Conservation (phyloP, 139 green algal species). For the Astrephomene gubernaculifera region DNA sequence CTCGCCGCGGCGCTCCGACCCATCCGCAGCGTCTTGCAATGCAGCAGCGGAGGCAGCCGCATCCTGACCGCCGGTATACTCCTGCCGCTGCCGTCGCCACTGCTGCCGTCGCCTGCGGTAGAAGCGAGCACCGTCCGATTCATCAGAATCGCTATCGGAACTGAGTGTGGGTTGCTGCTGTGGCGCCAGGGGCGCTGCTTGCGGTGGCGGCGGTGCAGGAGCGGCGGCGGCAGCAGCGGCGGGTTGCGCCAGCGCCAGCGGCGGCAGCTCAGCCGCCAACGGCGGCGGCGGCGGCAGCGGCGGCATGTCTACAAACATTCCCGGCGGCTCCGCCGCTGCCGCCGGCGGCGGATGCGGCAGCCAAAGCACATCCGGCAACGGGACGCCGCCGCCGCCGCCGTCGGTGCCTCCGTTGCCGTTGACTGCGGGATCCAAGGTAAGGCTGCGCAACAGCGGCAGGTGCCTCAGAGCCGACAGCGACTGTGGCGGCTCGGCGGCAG, state of each 20-base stretch:
- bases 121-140: too few species aligned
- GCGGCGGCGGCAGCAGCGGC: constrained; percentile 1
- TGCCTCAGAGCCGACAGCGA: background rate
- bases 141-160: too few species aligned
- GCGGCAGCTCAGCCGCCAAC: background rate
- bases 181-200: too few species aligned
- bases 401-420: background rate
- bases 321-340: background rate
- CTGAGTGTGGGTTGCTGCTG: too few species aligned
- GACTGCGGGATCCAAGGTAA: background rate
- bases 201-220: too few species aligned
- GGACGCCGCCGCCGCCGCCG: background rate
- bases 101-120: too few species aligned
- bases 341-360: background rate
- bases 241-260: background rate
- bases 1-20: too few species aligned
- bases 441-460: background rate
- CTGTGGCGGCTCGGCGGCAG: background rate
- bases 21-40: too few species aligned
- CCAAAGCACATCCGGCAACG: constrained; percentile 15
- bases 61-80: too few species aligned
- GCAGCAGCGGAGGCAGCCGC: too few species aligned
- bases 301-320: too few species aligned
- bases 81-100: too few species aligned
- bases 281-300: background rate